Base-by-base conservation (phyloP, 2,329 filamentous ascomycete species). In the Tolypocladium ovalisporum region DNA sequence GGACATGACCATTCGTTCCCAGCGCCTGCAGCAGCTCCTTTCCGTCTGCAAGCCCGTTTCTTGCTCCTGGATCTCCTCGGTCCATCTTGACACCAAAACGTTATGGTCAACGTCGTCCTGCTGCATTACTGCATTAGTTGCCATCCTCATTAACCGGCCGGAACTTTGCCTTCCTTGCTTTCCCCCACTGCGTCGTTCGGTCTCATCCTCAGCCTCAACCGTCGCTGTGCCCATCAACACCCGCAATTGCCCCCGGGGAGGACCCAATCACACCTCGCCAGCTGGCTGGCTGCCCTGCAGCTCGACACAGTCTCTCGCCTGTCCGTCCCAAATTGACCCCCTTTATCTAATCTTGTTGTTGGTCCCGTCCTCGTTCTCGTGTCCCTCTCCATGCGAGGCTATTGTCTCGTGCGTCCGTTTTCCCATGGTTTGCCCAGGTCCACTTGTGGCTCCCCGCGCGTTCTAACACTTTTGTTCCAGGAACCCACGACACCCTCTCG, bases 201-300 rank as follows among this genome's bases (percentile, higher is more conserved):
- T 47, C 32, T 49, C 34, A 34, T 52, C 52, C n/a, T 49, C 56
- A 55, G 36, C 44, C 35, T 52, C 34, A 44, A 44, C 55, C 55
- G 37, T 12, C n/a, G 9, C 55, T 17, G 22, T 29, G 32, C 22
- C 42, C 54, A 62, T 65, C 61, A 61, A 59, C 63, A 63, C 58
- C 36, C 54, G 55, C 58, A 29, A n/a, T 54, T 54, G 55, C 39
- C 44, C 8, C 55, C 59, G 49, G 10, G 19, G 47, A 54, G 51
- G 62, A 58, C 61, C 69, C 69, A 71, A 71, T 71, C 69, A 71
- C 61, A 64, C 63, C 63, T 56, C 64, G 69, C 69, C 69, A 71
- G 62, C 69, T 71, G 69, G 70, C 69, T 62, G n/a, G 54, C 52
- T 19, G 37, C 27, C 44, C 29, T 55, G 42, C 19, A 42, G 40